A percentile compares a stretch with the other conserved stretches of the same genome.
phyloP scores from a whole-genome alignment of 805 yeast genomes.

The Scheffersomyces amazonensis region DNA sequence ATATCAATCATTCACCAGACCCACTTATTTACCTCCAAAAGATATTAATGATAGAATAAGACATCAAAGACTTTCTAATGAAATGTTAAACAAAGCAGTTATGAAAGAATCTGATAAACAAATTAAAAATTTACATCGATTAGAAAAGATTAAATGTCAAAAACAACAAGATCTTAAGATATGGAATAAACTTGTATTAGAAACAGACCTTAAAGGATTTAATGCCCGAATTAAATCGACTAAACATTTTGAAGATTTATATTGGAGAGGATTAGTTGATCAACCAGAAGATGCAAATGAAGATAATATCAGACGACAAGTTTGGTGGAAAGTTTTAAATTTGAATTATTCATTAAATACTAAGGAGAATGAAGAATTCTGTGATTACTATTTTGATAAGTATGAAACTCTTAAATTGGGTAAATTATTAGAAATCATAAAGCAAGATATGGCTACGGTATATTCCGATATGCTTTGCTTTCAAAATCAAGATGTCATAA shows the following conservation, averaged over 20 bases:
- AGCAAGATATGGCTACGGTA: constrained; percentile 13
- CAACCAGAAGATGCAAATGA: constrained; percentile 14
- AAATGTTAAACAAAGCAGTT: constrained; percentile 40
- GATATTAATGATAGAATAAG: constrained; percentile 46
- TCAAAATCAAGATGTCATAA: constrained; percentile 11
- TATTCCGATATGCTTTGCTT: constrained; percentile 19
- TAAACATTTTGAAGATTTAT: constrained; percentile 2
- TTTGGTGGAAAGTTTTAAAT: constrained; percentile 47
- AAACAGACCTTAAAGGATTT: constrained; percentile 5
- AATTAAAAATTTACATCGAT: constrained; percentile 21
- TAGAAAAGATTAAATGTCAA: constrained; percentile 30
- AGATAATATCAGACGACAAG: constrained; percentile 32
- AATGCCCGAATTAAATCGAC: not conserved
- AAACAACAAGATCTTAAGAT: constrained; percentile 29
- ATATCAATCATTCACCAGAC: constrained; percentile 52
- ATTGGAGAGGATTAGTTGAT: constrained; percentile 5
- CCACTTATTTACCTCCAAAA: constrained; percentile 67
- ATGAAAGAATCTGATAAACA: constrained; percentile 34
- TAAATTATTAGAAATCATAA: constrained; percentile 3
- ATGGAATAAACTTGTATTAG: constrained; percentile 15
- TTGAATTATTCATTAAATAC: constrained; percentile 3
- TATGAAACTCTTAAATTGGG: not conserved
- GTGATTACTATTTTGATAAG: constrained; percentile 10
- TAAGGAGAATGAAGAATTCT: constrained; percentile 7
- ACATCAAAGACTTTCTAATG: constrained; percentile 54